Evolutionary conservation across 2,329 filamentous ascomycete genomes (phyloP), one percentile per base, ranked within the genome.

Genomic region (Cordyceps militaris): DNA sequence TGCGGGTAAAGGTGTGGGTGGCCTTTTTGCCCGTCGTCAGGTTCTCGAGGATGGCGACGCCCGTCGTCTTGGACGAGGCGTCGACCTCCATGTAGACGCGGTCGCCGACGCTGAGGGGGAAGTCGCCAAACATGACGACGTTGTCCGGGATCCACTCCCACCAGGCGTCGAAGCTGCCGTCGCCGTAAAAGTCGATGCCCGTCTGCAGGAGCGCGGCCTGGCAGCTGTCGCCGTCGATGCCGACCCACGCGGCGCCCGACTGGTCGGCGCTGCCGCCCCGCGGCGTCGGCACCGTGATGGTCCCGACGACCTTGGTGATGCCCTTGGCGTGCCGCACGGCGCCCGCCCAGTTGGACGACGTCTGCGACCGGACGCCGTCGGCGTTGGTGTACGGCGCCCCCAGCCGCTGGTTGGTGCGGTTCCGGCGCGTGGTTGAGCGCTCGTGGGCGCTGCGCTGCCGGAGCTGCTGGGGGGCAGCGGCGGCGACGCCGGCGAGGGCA

Each of bases 21-120:
- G 79, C 79, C 2, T 63, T 73, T 66, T 79, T 65, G 32, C 80
- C 80, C 3, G 74, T 81, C 10, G 72, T 74, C 56, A 72, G 65
- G 65, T 84, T 83, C 60, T 78, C 60, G n/a, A 65, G 52, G 3
- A 58, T 58, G 8, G 63, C 58, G 21, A 56, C 59, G 40, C 64
- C 64, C 24, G 46, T 54, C 21, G 42, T 63, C 40, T 50, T 61
- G 23, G 61, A 59, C 13, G 57, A 60, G 8, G 63, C 63, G 28
- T 61, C 61, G 21, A 65, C 62, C 23, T 53, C 60, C 70, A 62
- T 57, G 21, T 53, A 57, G 53, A 65, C 55, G 50, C 58, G 34
- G 61, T 65, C 64, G 23, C 64, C 64, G 36, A 62, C 64, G 46
- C 47, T 57, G 46, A 64, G 51, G 50, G n/a, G 51, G 42, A 65